phyloP scores from a whole-genome alignment of 2,329 filamentous ascomycete species.

The Dothidotthia symphoricarpi region DNA sequence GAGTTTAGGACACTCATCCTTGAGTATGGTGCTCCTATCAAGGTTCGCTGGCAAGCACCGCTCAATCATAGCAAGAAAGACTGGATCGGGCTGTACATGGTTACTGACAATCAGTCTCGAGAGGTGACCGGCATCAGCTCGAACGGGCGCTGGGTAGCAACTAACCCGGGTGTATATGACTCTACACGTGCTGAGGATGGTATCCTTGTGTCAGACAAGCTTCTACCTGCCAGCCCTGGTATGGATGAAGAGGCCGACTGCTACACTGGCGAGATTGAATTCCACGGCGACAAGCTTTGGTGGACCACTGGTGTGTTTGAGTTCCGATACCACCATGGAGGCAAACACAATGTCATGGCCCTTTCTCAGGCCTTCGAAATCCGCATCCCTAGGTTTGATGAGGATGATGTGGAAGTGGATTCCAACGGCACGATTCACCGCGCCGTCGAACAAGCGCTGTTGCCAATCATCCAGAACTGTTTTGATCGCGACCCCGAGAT shows the following conservation, averaged over 20 bases:
- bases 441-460: slow-evolving; percentile 71
- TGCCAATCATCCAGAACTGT: slow-evolving; percentile 86
- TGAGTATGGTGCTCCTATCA: slow-evolving; percentile 87
- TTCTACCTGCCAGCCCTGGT: slow-evolving; percentile 48
- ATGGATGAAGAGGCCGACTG: slow-evolving; percentile 57
- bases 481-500: slow-evolving; percentile 90
- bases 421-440: slow-evolving; percentile 61
- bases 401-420: slow-evolving; percentile 63
- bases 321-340: slow-evolving; percentile 93
- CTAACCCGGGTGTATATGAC: slow-evolving; percentile 73
- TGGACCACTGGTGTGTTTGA: slow-evolving; percentile 97
- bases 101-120: slow-evolving; percentile 86
- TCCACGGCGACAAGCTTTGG: slow-evolving; percentile 90
- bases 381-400: slow-evolving; percentile 75
- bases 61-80: slow-evolving; percentile 84
- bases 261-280: slow-evolving; percentile 78
- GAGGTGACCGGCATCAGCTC: slow-evolving; percentile 82
- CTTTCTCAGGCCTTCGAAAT: slow-evolving; percentile 94
- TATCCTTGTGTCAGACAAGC: slow-evolving; percentile 67
- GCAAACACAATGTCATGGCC: slow-evolving; percentile 88
- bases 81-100: slow-evolving; percentile 95
- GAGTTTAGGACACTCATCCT: slow-evolving; percentile 73
- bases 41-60: slow-evolving; percentile 86
- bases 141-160: slow-evolving; percentile 85
- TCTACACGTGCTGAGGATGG: slow-evolving; percentile 71